phyloP scores from a whole-genome alignment of 768 basidiomycete genomes.

The Termitomyces sp. region DNA sequence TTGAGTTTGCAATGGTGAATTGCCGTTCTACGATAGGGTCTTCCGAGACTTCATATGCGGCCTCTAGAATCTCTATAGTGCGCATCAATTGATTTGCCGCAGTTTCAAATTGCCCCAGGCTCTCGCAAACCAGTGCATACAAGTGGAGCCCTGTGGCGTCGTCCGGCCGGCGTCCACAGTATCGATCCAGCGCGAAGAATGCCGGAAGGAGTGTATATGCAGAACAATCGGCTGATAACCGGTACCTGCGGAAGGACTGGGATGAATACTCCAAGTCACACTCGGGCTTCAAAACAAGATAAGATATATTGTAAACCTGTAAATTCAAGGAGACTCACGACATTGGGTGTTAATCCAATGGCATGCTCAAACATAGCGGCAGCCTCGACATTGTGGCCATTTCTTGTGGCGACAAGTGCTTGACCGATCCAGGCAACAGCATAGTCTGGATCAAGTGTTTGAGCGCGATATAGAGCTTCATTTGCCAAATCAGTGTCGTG shows the following conservation, averaged over 20 bases:
- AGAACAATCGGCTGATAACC: constrained; percentile 7
- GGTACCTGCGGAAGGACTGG: constrained; percentile 43
- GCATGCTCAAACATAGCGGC: constrained; percentile 70
- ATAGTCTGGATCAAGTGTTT: constrained; percentile 89
- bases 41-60: constrained; percentile 84
- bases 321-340: constrained; percentile 36
- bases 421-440: constrained; percentile 89
- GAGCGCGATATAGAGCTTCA: constrained; percentile 81
- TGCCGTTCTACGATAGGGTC: constrained; percentile 69
- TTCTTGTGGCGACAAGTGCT: constrained; percentile 58
- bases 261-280: constrained; percentile 76
- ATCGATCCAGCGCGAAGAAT: constrained; percentile 79
- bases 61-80: constrained; percentile 74
- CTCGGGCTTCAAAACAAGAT: constrained; percentile 48
- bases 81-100: constrained; percentile 51
- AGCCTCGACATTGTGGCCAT: constrained; percentile 57
- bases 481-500: constrained; percentile 79
- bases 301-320: neutral
- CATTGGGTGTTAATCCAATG: constrained; percentile 46
- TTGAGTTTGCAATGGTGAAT: constrained; percentile 78
- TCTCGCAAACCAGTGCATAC: constrained; percentile 80
- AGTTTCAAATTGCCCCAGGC: constrained; percentile 63
- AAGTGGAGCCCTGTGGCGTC: constrained; percentile 80
- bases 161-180: constrained; percentile 56
- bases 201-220: constrained; percentile 58